Evolutionary conservation across 164 flowering plant genomes (phyloP).

Genomic region (Tetracentron sinense): DNA sequence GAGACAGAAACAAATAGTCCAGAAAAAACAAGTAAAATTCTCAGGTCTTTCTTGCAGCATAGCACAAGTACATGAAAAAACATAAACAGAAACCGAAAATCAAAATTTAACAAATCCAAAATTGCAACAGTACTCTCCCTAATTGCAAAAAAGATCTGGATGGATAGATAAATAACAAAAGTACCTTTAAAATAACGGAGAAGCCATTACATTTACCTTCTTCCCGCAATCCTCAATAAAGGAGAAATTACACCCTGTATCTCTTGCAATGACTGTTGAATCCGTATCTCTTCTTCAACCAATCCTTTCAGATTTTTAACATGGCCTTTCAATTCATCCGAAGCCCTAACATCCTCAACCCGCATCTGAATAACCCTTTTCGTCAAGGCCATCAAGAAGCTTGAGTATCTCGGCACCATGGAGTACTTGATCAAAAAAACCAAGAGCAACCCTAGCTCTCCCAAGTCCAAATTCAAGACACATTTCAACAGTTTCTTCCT

Average conservation of each 20-base stretch:
- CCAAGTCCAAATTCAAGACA: constrained; percentile 62
- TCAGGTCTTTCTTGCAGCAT: too few relatives aligned
- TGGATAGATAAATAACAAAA: too few relatives aligned
- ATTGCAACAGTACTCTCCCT: too few relatives aligned
- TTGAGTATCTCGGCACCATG: constrained; percentile 52
- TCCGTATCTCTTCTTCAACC: constrained; percentile 68
- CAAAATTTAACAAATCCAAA: too few relatives aligned
- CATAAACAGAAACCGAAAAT: too few relatives aligned
- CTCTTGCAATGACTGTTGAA: constrained; percentile 72
- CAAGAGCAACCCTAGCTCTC: constrained; percentile 74
- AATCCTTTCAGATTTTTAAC: constrained; percentile 59
- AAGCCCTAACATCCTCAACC: constrained; percentile 46
- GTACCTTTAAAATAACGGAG: constrained; percentile 14
- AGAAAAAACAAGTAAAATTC: too few relatives aligned
- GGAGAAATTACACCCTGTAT: constrained; percentile 92
- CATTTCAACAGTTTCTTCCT: constrained; percentile 69
- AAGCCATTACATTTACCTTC: constrained; percentile 29
- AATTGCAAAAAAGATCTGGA: too few relatives aligned
- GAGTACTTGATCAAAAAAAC: constrained; percentile 52
- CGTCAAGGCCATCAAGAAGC: constrained; percentile 59
- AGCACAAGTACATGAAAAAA: too few relatives aligned
- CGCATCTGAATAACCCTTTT: constrained; percentile 62
- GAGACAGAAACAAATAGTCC: too few relatives aligned
- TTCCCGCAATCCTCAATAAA: constrained; percentile 67
- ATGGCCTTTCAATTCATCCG: constrained; percentile 44